Conservation (phyloP, 1,284 basidiomycete species). For the Ceratobasidium papillatum region DNA sequence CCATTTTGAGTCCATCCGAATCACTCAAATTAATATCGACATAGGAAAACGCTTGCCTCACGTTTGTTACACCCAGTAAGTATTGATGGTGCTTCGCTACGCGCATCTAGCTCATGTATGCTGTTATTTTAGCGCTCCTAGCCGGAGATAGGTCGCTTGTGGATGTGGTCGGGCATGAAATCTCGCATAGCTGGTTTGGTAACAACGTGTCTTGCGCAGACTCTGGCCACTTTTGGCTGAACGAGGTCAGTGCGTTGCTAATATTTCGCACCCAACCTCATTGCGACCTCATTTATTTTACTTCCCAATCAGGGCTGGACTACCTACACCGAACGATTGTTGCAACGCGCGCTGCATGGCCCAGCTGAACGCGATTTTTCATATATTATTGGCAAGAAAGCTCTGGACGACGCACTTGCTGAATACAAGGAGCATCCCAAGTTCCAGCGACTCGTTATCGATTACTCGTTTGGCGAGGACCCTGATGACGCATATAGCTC, state of each 20-base stretch:
- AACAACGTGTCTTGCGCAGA: constrained; percentile 50
- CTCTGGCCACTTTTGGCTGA: constrained; percentile 83
- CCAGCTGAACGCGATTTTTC: constrained; percentile 84
- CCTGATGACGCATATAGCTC: constrained; percentile 80
- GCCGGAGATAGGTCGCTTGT: constrained; percentile 86
- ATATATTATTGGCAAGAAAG: constrained; percentile 79
- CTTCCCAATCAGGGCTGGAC: constrained; percentile 71
- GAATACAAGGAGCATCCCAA: constrained; percentile 59
- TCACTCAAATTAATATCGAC: constrained; percentile 40
- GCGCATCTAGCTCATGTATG: neutral
- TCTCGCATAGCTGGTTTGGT: constrained; percentile 49
- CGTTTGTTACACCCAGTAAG: constrained; percentile 87
- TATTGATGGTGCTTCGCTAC: neutral
- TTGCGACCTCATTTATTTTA: neutral
- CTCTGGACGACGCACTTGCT: constrained; percentile 72
- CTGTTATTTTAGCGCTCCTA: constrained; percentile 65
- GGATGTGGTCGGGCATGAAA: constrained; percentile 79
- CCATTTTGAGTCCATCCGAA: constrained; percentile 43
- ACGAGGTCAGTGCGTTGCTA: constrained; percentile 61
- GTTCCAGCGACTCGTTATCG: constrained; percentile 87
- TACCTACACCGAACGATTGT: constrained; percentile 89
- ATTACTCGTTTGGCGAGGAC: constrained; percentile 83
- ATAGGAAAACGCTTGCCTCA: constrained; percentile 83
- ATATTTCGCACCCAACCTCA: neutral
- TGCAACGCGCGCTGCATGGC: constrained; percentile 78